phyloP scores from a whole-genome alignment of 2,329 filamentous ascomycete genomes.

The Mycocentrospora acerina region DNA sequence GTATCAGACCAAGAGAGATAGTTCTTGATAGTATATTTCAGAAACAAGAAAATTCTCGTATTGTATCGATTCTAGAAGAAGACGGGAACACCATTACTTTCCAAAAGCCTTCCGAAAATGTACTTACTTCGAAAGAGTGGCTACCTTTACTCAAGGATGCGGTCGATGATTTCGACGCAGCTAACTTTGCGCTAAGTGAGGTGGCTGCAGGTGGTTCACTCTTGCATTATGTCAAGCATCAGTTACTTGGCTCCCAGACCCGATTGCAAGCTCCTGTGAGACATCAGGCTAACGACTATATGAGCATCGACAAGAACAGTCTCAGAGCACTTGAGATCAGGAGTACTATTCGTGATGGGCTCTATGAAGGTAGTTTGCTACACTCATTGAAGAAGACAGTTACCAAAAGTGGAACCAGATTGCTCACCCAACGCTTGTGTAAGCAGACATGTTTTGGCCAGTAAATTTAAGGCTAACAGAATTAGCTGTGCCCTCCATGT shows the following conservation, averaged over 20 bases:
- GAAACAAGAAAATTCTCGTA: constrained; percentile 57
- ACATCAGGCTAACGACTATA: constrained; percentile 71
- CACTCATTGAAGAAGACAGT: constrained; percentile 88
- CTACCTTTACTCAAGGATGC: constrained; percentile 73
- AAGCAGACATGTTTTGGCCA: constrained; percentile 17
- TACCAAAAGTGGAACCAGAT: constrained; percentile 84
- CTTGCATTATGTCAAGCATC: constrained; percentile 80
- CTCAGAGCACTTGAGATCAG: constrained; percentile 87
- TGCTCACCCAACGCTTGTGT: constrained; percentile 84
- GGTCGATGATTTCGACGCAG: constrained; percentile 55
- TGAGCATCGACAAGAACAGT: constrained; percentile 91
- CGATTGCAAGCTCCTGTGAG: constrained; percentile 81
- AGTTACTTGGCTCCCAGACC: constrained; percentile 74
- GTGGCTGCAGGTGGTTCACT: constrained; percentile 75
- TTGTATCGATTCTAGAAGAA: constrained; percentile 70
- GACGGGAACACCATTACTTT: constrained; percentile 78
- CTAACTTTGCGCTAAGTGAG: constrained; percentile 67
- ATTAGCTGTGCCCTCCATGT: constrained; percentile 80
- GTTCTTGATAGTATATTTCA: constrained; percentile 65
- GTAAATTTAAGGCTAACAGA: constrained; percentile 9
- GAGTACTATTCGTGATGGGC: constrained; percentile 77
- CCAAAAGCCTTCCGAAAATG: constrained; percentile 51
- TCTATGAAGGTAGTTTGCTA: constrained; percentile 78
- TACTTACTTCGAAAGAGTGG: constrained; percentile 66
- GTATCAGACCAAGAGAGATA: constrained; percentile 82